A percentile compares a stretch with the other conserved stretches of the same genome.
Evolutionary conservation across 108 stramenopile species (phyloP).

Genomic region (Skeletonema potamos): DNA sequence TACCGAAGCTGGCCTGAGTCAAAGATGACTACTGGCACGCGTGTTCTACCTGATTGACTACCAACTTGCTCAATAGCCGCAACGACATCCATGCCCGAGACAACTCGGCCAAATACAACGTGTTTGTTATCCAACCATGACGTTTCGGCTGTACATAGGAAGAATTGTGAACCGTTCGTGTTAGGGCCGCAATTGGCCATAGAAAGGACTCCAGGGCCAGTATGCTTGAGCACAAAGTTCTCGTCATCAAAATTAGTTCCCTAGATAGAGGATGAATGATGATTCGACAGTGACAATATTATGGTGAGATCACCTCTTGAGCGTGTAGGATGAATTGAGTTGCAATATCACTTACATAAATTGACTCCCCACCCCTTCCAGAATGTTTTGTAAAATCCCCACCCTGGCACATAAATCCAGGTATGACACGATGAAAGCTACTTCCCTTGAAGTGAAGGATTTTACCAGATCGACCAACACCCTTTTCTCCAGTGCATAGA

Average conservation of each 20-base stretch:
- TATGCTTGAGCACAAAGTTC: slow-evolving; percentile 72
- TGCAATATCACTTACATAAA: neutral
- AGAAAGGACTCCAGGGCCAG: slow-evolving; percentile 63
- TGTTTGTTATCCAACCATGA: slow-evolving; percentile 97
- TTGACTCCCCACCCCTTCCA: slow-evolving; percentile 56
- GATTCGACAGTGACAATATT: no score
- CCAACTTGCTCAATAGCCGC: slow-evolving; percentile 93
- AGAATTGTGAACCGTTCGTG: slow-evolving; percentile 95
- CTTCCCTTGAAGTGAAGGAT: slow-evolving; percentile 90
- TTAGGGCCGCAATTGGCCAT: slow-evolving; percentile 96
- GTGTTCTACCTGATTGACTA: slow-evolving; percentile 78
- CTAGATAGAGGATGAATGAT: slow-evolving; percentile 56
- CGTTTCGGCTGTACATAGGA: slow-evolving; percentile 92
- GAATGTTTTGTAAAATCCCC: slow-evolving; percentile 82
- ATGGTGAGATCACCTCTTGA: no score
- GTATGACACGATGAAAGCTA: slow-evolving; percentile 95
- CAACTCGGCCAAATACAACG: slow-evolving; percentile 94
- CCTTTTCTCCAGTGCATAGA: slow-evolving; percentile 83
- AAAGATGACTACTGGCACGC: slow-evolving; percentile 74
- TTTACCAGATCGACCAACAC: slow-evolving; percentile 63
- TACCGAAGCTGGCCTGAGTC: slow-evolving; percentile 83
- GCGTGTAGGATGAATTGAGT: no score
- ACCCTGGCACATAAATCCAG: slow-evolving; percentile 85
- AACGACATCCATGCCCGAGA: slow-evolving; percentile 87
- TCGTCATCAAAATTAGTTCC: slow-evolving; percentile 90